These are phyloP conservation scores for Phytopythium delawarense DNA, from an alignment of 352 stramenopile genomes.

Conservation along the genomic window DNA sequence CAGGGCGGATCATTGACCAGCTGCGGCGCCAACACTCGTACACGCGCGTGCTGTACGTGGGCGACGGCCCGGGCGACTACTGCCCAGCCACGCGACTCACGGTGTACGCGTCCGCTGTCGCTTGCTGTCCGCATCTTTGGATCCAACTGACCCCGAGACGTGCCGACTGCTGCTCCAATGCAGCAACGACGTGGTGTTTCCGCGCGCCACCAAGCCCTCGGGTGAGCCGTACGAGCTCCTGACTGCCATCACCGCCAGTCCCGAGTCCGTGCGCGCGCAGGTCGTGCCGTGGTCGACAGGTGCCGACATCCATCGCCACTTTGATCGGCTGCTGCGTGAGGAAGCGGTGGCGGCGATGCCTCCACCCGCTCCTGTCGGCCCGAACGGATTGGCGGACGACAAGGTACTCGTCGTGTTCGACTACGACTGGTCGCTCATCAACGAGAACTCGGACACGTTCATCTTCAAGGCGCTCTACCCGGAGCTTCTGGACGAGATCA, in stretches of 20 bases:
- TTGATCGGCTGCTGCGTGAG: constrained; percentile 24
- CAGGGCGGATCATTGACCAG: constrained; percentile 33
- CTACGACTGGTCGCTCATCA: constrained; percentile 83
- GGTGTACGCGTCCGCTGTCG: constrained; percentile 17
- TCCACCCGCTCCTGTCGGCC: neutral
- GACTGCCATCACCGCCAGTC: constrained; percentile 26
- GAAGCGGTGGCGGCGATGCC: constrained; percentile 8
- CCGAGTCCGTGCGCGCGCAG: constrained; percentile 22
- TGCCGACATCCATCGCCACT: constrained; percentile 38
- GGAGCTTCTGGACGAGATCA: constrained; percentile 40
- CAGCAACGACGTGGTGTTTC: constrained; percentile 53
- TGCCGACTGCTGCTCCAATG: neutral
- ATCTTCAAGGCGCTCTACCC: constrained; percentile 68
- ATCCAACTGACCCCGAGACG: neutral
- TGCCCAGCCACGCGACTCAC: constrained; percentile 37
- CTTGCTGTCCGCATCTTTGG: neutral
- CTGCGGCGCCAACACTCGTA: constrained; percentile 24
- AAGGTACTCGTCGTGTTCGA: constrained; percentile 68
- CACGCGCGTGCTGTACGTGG: constrained; percentile 49
- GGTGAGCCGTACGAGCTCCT: constrained; percentile 33
- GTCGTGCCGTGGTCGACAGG: constrained; percentile 50
- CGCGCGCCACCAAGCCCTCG: constrained; percentile 25
- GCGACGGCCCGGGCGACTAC: constrained; percentile 45
- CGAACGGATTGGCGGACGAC: constrained; percentile 3
- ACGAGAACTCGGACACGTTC: constrained; percentile 81